Percentiles rank a stretch among this genome's conserved stretches.
phyloP scores from a whole-genome alignment of 345 rosid species.

The Populus euphratica region DNA sequence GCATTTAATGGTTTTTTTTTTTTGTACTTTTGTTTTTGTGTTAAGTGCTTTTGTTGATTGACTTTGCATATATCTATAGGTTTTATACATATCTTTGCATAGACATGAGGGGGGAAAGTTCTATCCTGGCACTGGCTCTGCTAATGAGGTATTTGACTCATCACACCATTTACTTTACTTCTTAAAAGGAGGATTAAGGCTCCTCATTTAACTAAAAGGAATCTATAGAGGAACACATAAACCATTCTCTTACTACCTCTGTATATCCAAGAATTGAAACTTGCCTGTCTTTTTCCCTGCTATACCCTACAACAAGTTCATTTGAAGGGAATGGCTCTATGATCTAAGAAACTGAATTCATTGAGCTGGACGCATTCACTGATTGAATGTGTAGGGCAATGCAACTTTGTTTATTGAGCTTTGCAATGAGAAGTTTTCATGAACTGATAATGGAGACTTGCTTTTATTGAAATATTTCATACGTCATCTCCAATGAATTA shows the following conservation, averaged over 20 bases:
- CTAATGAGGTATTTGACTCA: slow-evolving; percentile 55
- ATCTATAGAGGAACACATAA: too few species aligned
- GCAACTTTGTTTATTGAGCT: not conserved
- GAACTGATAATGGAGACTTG: not conserved
- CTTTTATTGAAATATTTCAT: not conserved
- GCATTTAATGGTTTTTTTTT: slow-evolving; percentile 2
- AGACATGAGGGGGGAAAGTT: slow-evolving; percentile 89
- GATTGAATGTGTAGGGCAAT: not conserved
- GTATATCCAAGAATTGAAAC: not conserved
- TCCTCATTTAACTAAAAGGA: not conserved
- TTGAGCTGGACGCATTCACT: not conserved
- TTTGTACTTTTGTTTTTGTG: not conserved
- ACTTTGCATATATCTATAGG: slow-evolving; percentile 37
- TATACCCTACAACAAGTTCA: not conserved
- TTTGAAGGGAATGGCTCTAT: not conserved
- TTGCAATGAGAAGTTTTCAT: not conserved
- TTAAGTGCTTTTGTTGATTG: not conserved
- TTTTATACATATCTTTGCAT: slow-evolving; percentile 83
- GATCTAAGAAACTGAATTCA: not conserved
- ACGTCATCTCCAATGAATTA: not conserved
- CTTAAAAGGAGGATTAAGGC: not conserved
- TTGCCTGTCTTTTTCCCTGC: not conserved
- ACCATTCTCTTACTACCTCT: too few species aligned
- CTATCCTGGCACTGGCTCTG: slow-evolving; percentile 93
- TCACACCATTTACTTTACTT: not conserved